phyloP scores from a whole-genome alignment of 306 rosid genomes.

The Echinosophora koreensis region DNA sequence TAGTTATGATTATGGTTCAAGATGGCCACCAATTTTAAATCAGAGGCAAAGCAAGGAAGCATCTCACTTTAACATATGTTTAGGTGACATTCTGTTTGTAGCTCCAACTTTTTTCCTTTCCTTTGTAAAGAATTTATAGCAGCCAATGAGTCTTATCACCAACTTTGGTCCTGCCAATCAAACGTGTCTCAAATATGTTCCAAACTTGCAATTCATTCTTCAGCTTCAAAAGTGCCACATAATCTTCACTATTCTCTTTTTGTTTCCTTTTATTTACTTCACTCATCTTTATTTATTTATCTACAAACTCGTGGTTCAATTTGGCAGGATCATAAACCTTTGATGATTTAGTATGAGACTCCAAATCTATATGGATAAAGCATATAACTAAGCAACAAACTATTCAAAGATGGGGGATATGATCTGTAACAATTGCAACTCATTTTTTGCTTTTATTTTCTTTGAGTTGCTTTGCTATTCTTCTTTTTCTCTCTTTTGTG shows the following conservation, averaged over 20 bases:
- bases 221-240: conserved; percentile 21
- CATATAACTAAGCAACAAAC: conserved; percentile 47
- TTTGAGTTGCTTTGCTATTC: conserved; percentile 58
- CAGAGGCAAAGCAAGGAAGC: conserved; percentile 50
- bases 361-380: conserved; percentile 31
- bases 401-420: conserved; percentile 48
- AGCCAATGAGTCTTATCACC: conserved; percentile 45
- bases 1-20: conserved; percentile 57
- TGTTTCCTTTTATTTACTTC: background rate
- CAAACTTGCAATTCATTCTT: conserved; percentile 39
- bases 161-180: conserved; percentile 44
- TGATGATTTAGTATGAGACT: conserved; percentile 1
- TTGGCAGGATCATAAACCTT: background rate
- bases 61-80: conserved; percentile 67
- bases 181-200: conserved; percentile 39
- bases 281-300: background rate
- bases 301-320: background rate
- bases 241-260: background rate
- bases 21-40: conserved; percentile 56
- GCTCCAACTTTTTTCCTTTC: conserved; percentile 56
- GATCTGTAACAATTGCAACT: conserved; percentile 53
- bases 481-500: conserved; percentile 54
- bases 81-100: conserved; percentile 79
- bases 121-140: conserved; percentile 45
- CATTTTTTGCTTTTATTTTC: conserved; percentile 55